Base-by-base conservation (phyloP, 495 filamentous ascomycete species). In the Tirmania nivea region DNA sequence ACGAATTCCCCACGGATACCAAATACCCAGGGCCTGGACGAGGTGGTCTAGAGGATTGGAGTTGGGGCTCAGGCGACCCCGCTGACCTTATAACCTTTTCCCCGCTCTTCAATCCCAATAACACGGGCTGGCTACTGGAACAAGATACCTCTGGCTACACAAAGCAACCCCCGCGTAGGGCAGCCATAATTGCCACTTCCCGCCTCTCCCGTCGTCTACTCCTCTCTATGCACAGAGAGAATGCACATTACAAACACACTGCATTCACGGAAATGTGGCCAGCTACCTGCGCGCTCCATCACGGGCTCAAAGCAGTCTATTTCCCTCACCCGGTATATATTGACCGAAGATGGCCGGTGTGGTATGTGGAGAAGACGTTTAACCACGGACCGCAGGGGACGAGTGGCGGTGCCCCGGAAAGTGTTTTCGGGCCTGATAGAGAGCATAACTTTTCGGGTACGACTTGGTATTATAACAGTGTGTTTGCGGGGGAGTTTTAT, bases 261-360 rank as follows among this genome's bases (percentile, higher is more conserved):
- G 88, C 90, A 69, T 96, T 94, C 69, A 83, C 84, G 0, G 90
- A 97, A 66, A 95, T 95, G 87, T 95, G 84, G 84, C 82, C 88
- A 0, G 81, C 81, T 16, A 84, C 83, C 0, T 74, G 78, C 5
- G 83, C 88, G 8, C 72, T 97, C 3, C 92, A 96, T 52, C 90
- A 96, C 63, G 90, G 90, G 10, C 78, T 85, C 71, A 97, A 97
- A 68, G 90, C 85, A 48, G 90, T 97, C 20, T 94, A 80, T 60
- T 86, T 80, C 11, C 90, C 90, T 1, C 90, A 97, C 63, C 86
- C 89, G 0, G 73, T 93, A 37, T 94, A 82, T 64, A 76, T 97
- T 20, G 90, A 97, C 65, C 82, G 90, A 48, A 72, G 75, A 50
- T 97, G 90, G 90, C 90, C 90, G 8, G 72, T 75, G 2, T 70